phyloP scores from a whole-genome alignment of 2,329 filamentous ascomycete genomes.

The Calonectria pseudoturangicola region DNA sequence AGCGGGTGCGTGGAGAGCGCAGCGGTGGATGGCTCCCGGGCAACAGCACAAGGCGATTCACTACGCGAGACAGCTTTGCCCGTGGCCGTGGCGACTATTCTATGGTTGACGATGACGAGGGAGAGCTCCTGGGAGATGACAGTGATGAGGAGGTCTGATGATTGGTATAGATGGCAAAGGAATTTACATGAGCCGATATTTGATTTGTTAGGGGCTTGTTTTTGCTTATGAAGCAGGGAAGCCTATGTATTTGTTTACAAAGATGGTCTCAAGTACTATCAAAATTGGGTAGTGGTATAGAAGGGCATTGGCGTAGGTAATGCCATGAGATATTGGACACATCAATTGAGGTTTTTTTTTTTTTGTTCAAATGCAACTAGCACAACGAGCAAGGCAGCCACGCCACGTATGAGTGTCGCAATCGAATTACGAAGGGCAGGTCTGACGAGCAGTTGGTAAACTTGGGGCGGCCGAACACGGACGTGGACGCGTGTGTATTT shows the following conservation, averaged over 20 bases:
- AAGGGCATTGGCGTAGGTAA: slow-evolving; percentile 32
- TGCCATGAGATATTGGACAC: slow-evolving; percentile 23
- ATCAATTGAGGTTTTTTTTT: slow-evolving; percentile 2
- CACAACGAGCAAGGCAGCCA: too few relatives aligned
- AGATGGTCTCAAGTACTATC: not conserved
- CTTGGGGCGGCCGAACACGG: not conserved
- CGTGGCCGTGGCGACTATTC: slow-evolving; percentile 91
- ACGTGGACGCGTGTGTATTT: not conserved
- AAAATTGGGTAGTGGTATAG: slow-evolving; percentile 36
- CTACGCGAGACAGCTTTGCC: slow-evolving; percentile 91
- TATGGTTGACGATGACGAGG: slow-evolving; percentile 93
- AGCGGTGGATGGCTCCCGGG: slow-evolving; percentile 71
- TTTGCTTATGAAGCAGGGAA: not conserved
- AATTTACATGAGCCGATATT: slow-evolving; percentile 26
- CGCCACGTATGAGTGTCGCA: not conserved
- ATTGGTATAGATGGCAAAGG: slow-evolving; percentile 17
- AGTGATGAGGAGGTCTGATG: slow-evolving; percentile 87
- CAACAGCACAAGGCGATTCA: slow-evolving; percentile 81
- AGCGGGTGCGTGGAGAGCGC: slow-evolving; percentile 69
- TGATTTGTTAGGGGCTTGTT: slow-evolving; percentile 10
- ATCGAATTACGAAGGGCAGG: not conserved
- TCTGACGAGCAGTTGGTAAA: not conserved
- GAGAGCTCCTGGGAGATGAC: slow-evolving; percentile 93
- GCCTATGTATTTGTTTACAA: slow-evolving; percentile 7
- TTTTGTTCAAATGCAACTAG: not conserved